Evolutionary conservation across 305 asterid genomes (phyloP), one percentile per base, ranked within the genome.

Genomic region (Fraxinus angustifolia): DNA sequence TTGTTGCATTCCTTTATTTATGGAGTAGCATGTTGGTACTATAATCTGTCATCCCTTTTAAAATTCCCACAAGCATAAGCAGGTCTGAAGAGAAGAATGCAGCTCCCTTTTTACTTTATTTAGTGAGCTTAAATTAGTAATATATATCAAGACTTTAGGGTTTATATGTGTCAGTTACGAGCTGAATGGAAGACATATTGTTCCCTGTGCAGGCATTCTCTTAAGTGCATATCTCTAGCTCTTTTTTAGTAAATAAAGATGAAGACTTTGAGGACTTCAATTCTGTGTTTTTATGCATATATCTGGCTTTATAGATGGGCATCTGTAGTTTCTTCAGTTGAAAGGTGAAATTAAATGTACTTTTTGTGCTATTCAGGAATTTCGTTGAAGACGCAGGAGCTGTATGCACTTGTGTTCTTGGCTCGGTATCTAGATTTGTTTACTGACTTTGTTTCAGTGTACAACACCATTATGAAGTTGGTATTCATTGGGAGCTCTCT

Each of bases 361-460:
- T 45, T 84, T 31, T 23, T 77, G 79, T 80, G 80, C 45, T 81
- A 11, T 75, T 28, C 92, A 94, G 98, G 98, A 77, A 87, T 94
- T 81, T 94, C 97, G n/a, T 84, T 93, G 84, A 94, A 93, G 94
- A 94, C 98, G 23, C 97, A 94, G 89, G 97, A 93, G 88, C 77
- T 94, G 86, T 94, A 90, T 83, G 93, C 96, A 6, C 56, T 92
- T 76, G 97, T 94, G 85, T 94, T 94, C 86, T 80, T 91, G 89
- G 86, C 97, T 83, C 93, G 98, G 67, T 94, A 93, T 87, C 90
- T 94, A 82, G 97, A 93, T 88, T 83, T 94, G 89, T 88, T 93
- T 79, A 92, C 93, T 0, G 95, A 91, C 78, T 94, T 93, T 85
- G 79, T 94, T 79, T 93, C 98, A 28, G 83, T 94, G 70, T 94